Evolutionary conservation across 164 flowering plant species (phyloP).

Genomic region (Pachysandra terminalis): DNA sequence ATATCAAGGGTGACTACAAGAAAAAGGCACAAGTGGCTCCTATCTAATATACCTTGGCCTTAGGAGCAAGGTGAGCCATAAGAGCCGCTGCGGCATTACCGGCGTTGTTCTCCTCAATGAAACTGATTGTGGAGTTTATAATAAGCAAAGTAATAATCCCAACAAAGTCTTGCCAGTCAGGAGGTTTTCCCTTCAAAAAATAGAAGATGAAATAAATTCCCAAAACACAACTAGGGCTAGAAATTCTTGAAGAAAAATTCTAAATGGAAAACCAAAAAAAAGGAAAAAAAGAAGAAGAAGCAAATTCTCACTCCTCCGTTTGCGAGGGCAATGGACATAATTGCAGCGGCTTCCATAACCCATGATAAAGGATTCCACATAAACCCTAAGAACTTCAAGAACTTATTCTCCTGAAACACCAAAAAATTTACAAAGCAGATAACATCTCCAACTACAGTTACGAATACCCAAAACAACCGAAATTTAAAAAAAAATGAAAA

Average conservation of each 20-base stretch:
- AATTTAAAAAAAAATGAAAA: not conserved
- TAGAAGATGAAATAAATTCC: not conserved
- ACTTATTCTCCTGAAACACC: slow-evolving; percentile 75
- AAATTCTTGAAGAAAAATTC: not conserved
- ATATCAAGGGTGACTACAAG: not conserved
- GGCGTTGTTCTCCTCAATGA: slow-evolving; percentile 89
- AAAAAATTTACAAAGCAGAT: not conserved
- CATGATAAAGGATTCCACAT: slow-evolving; percentile 98
- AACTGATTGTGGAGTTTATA: slow-evolving; percentile 90
- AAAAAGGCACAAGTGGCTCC: slow-evolving; percentile 1
- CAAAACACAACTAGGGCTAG: not conserved
- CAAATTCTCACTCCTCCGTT: slow-evolving; percentile 79
- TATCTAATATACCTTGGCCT: slow-evolving; percentile 57
- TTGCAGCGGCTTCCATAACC: slow-evolving; percentile 98
- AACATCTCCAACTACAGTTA: not conserved
- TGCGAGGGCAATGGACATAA: slow-evolving; percentile 92
- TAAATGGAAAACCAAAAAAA: not conserved
- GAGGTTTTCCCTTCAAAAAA: slow-evolving; percentile 66
- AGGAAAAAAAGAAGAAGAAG: too few species aligned
- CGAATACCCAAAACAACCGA: not conserved
- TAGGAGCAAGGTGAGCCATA: slow-evolving; percentile 92
- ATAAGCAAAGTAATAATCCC: slow-evolving; percentile 75
- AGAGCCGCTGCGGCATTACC: slow-evolving; percentile 97
- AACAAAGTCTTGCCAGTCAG: slow-evolving; percentile 93
- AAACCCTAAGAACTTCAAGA: slow-evolving; percentile 84